A percentile compares a stretch with the other conserved stretches of the same genome.
Evolutionary conservation across 2,329 filamentous ascomycete species (phyloP).

Genomic region (Xylaria digitata): DNA sequence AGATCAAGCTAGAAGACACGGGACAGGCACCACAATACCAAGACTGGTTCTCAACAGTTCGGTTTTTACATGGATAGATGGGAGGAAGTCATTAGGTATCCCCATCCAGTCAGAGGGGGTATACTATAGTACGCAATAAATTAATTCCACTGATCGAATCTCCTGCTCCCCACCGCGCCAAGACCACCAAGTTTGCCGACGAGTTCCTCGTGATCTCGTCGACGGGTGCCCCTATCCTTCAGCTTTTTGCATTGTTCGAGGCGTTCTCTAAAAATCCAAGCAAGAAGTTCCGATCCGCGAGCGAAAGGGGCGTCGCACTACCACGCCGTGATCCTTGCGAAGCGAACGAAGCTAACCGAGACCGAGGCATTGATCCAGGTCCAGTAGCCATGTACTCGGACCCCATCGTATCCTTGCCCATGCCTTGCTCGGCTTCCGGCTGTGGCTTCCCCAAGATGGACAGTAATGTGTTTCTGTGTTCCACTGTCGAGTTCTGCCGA

Average conservation of each 20-base stretch:
- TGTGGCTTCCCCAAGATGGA: conserved; percentile 71
- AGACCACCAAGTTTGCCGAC: neutral
- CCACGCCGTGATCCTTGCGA: conserved; percentile 57
- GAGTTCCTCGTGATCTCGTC: neutral
- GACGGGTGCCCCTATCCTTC: conserved; percentile 19
- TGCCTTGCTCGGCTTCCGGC: conserved; percentile 44
- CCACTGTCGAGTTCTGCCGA: conserved; percentile 53
- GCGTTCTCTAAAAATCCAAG: conserved; percentile 76
- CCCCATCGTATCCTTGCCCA: conserved; percentile 48
- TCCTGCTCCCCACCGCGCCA: neutral
- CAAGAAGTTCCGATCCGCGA: conserved; percentile 80
- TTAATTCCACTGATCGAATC: conserved; percentile 20
- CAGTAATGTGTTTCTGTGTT: conserved; percentile 62
- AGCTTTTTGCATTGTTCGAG: conserved; percentile 55
- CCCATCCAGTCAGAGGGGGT: conserved; percentile 1
- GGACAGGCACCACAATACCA: neutral
- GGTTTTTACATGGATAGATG: neutral
- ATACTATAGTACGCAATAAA: conserved; percentile 29
- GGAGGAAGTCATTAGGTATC: neutral
- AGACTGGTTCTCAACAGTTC: neutral
- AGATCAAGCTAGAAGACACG: neutral
- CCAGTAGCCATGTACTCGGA: conserved; percentile 39
- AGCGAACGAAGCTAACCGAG: conserved; percentile 58
- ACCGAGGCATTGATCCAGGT: conserved; percentile 45
- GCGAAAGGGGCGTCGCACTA: conserved; percentile 68